phyloP scores from a whole-genome alignment of 192 early-diverging fungal species.

The Backusella tuberculispora region DNA sequence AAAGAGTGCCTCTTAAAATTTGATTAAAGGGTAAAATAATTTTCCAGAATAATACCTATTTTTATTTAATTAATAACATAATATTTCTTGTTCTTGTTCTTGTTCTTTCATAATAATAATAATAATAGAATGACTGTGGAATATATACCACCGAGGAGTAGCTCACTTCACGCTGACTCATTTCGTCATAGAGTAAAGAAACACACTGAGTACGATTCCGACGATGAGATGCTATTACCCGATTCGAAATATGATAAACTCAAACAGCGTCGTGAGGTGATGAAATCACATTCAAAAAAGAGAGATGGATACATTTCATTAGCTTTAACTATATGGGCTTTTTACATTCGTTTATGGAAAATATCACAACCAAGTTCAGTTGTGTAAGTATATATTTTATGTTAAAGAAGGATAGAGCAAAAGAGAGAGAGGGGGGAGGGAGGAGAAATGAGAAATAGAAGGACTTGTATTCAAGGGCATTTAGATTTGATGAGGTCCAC shows the following conservation, averaged over 20 bases:
- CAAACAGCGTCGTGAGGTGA: neutral
- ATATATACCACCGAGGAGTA: conserved; percentile 8
- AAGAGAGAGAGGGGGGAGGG: no score
- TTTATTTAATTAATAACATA: neutral
- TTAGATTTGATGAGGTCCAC: conserved; percentile 96
- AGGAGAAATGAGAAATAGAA: no score
- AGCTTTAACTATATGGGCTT: conserved; percentile 38
- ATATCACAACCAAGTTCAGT: conserved; percentile 45
- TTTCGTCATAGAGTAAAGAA: neutral
- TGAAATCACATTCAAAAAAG: neutral
- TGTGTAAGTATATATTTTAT: conserved; percentile 33
- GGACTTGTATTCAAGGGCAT: neutral
- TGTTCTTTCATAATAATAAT: neutral
- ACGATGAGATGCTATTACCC: neutral
- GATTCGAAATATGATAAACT: conserved; percentile 12
- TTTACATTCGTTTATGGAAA: conserved; percentile 46
- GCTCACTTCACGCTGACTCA: neutral
- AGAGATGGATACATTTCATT: conserved; percentile 13
- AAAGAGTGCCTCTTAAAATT: no score
- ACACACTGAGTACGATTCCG: conserved; percentile 6
- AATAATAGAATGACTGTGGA: conserved; percentile 14
- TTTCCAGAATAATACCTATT: neutral
- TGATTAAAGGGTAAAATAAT: neutral
- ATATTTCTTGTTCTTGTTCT: neutral
- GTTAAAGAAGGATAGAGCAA: no score